phyloP scores from a whole-genome alignment of 2,329 filamentous ascomycete genomes.

The Neocatenulostroma microsporum region DNA sequence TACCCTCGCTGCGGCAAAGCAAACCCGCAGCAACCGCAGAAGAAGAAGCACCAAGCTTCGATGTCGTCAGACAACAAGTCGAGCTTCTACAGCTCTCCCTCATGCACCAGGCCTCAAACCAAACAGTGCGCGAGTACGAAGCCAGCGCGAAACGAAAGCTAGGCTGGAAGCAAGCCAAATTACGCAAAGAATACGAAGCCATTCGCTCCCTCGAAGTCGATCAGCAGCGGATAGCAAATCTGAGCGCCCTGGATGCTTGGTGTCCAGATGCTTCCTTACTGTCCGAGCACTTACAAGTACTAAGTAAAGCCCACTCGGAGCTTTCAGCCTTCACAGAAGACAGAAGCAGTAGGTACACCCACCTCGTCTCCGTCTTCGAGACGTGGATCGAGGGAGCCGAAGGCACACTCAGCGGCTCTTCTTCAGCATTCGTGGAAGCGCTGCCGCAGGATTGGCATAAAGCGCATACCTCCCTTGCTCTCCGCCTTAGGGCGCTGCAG shows the following conservation, averaged over 20 bases:
- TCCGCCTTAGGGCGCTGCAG: slow-evolving; percentile 51
- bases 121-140: slow-evolving; percentile 46
- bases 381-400: slow-evolving; percentile 43
- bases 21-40: slow-evolving; percentile 41
- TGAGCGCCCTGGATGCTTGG: slow-evolving; percentile 49
- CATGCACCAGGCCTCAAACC: slow-evolving; percentile 49
- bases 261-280: slow-evolving; percentile 32
- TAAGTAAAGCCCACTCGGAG: slow-evolving; percentile 51
- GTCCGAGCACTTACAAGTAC: slow-evolving; percentile 50
- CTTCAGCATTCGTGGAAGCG: slow-evolving; percentile 46
- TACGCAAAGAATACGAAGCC: slow-evolving; percentile 28
- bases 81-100: slow-evolving; percentile 60
- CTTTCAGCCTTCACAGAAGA: slow-evolving; percentile 52
- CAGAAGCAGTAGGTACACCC: slow-evolving; percentile 47
- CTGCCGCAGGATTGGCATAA: slow-evolving; percentile 53
- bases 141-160: slow-evolving; percentile 44
- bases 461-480: slow-evolving; percentile 46
- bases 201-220: slow-evolving; percentile 24
- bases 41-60: slow-evolving; percentile 31
- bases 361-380: slow-evolving; percentile 52
- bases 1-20: slow-evolving; percentile 48
- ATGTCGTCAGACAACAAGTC: slow-evolving; percentile 41
- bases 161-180: slow-evolving; percentile 18
- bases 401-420: slow-evolving; percentile 31
- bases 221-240: slow-evolving; percentile 43